Evolutionary conservation across 192 early-diverging fungal species (phyloP).

Genomic region (Umbelopsis isabellina): DNA sequence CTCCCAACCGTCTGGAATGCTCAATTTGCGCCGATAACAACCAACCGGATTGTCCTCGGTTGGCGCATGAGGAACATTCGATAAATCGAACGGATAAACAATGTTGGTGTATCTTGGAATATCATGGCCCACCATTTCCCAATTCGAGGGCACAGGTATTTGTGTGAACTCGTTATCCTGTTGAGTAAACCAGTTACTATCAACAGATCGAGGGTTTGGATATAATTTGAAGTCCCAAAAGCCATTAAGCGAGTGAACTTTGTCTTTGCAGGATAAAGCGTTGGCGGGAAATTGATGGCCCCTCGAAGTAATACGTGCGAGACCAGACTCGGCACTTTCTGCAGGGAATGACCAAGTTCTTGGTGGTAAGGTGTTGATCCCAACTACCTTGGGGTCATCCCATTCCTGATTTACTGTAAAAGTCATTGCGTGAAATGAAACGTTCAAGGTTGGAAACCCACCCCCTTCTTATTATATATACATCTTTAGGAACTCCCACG

Average conservation of each 20-base stretch:
- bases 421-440: background rate
- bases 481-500: background rate
- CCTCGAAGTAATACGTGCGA: conserved; percentile 14
- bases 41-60: conserved; percentile 19
- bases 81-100: conserved; percentile 1
- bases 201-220: conserved; percentile 11
- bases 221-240: conserved; percentile 24
- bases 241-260: conserved; percentile 23
- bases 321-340: background rate
- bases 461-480: background rate
- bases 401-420: conserved; percentile 1
- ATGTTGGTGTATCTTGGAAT: conserved; percentile 15
- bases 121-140: conserved; percentile 25
- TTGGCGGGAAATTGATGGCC: conserved; percentile 13
- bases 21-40: conserved; percentile 18
- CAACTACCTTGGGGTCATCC: conserved; percentile 21
- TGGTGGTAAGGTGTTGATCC: conserved; percentile 13
- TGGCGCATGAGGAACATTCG: conserved; percentile 11
- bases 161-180: conserved; percentile 3
- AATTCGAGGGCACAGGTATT: conserved; percentile 21
- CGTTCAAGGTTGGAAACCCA: background rate
- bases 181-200: conserved; percentile 8
- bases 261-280: background rate
- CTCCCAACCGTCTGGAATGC: background rate
- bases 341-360: conserved; percentile 22